Evolutionary conservation across 768 basidiomycete genomes (phyloP).

Genomic region (Amanita phalloides): DNA sequence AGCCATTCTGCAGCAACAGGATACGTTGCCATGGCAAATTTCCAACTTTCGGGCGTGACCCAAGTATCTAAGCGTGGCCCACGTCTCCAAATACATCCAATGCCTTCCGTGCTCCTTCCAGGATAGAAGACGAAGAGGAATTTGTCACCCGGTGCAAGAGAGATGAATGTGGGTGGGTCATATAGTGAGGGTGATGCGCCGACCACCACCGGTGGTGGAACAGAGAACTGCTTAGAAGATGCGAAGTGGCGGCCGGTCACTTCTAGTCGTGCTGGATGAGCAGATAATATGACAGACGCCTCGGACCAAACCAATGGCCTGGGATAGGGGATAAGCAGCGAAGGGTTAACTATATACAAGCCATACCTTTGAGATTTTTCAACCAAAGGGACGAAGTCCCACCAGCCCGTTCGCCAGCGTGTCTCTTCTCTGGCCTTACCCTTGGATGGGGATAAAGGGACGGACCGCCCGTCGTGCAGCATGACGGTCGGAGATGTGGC

Average conservation of each 20-base stretch:
- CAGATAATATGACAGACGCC: slow-evolving; percentile 57
- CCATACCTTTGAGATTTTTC: slow-evolving; percentile 46
- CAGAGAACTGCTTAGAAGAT: slow-evolving; percentile 51
- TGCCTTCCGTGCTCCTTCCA: slow-evolving; percentile 40
- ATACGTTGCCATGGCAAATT: slow-evolving; percentile 37
- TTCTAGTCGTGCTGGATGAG: slow-evolving; percentile 51
- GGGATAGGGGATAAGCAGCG: slow-evolving; percentile 3
- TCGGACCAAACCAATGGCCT: slow-evolving; percentile 68
- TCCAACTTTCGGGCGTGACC: slow-evolving; percentile 48
- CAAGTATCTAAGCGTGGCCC: slow-evolving; percentile 52
- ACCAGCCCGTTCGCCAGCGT: slow-evolving; percentile 60
- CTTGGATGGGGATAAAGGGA: slow-evolving; percentile 32
- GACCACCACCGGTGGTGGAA: slow-evolving; percentile 45
- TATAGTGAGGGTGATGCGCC: slow-evolving; percentile 35
- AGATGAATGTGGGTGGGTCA: slow-evolving; percentile 52
- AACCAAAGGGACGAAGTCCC: slow-evolving; percentile 56
- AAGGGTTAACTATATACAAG: slow-evolving; percentile 2
- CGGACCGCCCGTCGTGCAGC: slow-evolving; percentile 2
- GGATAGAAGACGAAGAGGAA: slow-evolving; percentile 75
- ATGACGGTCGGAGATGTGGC: not conserved
- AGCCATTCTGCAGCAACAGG: slow-evolving; percentile 58
- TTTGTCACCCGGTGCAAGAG: slow-evolving; percentile 43
- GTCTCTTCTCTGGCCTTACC: slow-evolving; percentile 41
- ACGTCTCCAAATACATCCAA: slow-evolving; percentile 57
- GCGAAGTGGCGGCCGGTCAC: slow-evolving; percentile 59